Evolutionary conservation across 2,329 filamentous ascomycete species (phyloP).

Genomic region (Paramyrothecium roridum): DNA sequence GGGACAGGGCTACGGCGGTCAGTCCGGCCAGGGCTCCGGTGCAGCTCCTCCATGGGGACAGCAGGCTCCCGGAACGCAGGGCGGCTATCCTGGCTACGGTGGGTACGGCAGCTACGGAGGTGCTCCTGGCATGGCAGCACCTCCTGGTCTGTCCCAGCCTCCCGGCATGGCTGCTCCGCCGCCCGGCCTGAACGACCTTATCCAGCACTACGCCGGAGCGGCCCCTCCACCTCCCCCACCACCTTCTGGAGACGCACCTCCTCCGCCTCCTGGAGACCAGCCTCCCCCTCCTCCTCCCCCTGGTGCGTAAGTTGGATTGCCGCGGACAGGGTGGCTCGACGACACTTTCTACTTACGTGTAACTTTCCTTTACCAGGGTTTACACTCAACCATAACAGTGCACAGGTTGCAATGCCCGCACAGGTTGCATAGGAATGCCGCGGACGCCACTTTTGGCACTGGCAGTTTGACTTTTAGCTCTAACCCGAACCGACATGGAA

Average conservation of each 20-base stretch:
- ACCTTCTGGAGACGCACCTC: constrained; percentile 52
- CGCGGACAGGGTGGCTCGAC: neutral
- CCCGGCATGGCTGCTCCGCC: constrained; percentile 48
- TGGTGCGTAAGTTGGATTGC: constrained; percentile 37
- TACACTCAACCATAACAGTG: too few relatives aligned
- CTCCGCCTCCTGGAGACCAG: constrained; percentile 61
- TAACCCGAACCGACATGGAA: neutral
- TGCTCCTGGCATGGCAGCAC: constrained; percentile 36
- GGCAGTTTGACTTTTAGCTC: neutral
- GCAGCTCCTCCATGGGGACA: constrained; percentile 54
- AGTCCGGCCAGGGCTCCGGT: constrained; percentile 20
- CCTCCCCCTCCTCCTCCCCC: constrained; percentile 63
- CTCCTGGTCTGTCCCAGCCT: constrained; percentile 36
- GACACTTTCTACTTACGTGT: neutral
- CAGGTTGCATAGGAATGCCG: too few relatives aligned
- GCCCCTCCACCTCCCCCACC: constrained; percentile 61
- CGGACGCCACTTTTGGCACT: neutral
- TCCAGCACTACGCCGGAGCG: constrained; percentile 61
- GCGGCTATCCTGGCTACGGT: constrained; percentile 54
- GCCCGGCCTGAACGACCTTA: constrained; percentile 57
- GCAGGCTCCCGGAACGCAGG: constrained; percentile 48
- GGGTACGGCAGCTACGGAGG: constrained; percentile 49
- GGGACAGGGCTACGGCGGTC: constrained; percentile 21
- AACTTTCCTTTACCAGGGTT: neutral
- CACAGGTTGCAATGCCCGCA: too few relatives aligned